Base-by-base conservation (phyloP, 1,284 basidiomycete genomes). In the Pholiota adiposa region DNA sequence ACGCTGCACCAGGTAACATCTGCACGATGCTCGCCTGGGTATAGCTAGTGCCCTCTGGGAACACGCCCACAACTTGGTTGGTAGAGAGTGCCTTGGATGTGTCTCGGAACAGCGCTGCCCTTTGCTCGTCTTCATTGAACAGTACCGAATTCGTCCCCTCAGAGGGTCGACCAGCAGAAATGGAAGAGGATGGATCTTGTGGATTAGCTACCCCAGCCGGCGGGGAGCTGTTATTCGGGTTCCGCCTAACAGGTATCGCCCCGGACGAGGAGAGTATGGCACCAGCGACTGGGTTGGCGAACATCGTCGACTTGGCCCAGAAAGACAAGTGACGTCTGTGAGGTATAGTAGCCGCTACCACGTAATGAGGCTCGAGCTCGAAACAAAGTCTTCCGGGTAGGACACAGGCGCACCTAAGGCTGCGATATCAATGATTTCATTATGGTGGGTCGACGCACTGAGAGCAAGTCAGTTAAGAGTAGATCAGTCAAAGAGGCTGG, bases 241-340 rank as follows among this genome's bases (percentile, higher is more conserved):
- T 87, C 29, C 92, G 77, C 63, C 87, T 82, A 23, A 94, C 91
- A 23, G 89, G 88, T 59, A 94, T 90, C 63, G 90, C 88, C 4
- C 90, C 90, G 0, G 88, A 85, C 49, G 88, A 87, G 12, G 78
- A 77, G 53, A 93, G 77, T 34, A 93, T 77, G 1, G 76, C 79
- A 1, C 82, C 77, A 1, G 79, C 71, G 4, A 87, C 66, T 0
- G 85, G 85, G 65, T 88, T 84, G 51, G 76, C 78, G 76, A 93
- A 93, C 68, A 93, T 76, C 5, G 76, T 72, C 25, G 77, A 79
- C 65, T 89, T 87, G 5, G 88, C 89, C 89, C 90, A 94, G 75
- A 90, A 94, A 62, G 87, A 87, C 19, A 94, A 73, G 51, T 80
- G 81, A n/a, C 86, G 79, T 25, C 81, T 75, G 64, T 88, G 75